Evolutionary conservation across 805 yeast genomes (phyloP).

Genomic region (Saccharomycopsis guyanensis): DNA sequence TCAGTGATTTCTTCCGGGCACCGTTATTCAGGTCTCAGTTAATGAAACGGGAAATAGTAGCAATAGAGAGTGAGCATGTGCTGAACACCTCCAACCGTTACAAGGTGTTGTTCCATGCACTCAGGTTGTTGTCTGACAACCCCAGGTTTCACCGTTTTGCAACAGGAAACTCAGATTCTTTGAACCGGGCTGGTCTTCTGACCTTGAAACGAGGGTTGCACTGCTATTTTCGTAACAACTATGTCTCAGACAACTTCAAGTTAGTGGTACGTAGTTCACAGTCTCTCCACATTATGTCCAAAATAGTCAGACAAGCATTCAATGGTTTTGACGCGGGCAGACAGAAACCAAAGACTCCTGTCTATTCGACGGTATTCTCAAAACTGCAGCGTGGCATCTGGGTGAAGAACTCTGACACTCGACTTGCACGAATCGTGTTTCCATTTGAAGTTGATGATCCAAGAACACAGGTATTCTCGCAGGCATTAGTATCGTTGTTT

Average conservation of each 20-base stretch:
- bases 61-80: constrained; percentile 61
- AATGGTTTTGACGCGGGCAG: constrained; percentile 24
- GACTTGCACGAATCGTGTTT: not conserved
- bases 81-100: constrained; percentile 38
- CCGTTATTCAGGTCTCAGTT: constrained; percentile 42
- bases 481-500: constrained; percentile 23
- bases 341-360: too few species aligned
- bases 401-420: not conserved
- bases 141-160: constrained; percentile 51
- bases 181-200: constrained; percentile 30
- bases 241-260: constrained; percentile 42
- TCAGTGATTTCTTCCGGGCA: constrained; percentile 41
- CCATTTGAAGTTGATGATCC: constrained; percentile 22
- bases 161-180: constrained; percentile 54
- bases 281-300: constrained; percentile 49
- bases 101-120: constrained; percentile 52
- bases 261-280: constrained; percentile 61
- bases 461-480: constrained; percentile 41
- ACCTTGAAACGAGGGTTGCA: constrained; percentile 32
- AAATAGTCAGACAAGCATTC: constrained; percentile 40
- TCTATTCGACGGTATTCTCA: too few species aligned
- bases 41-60: constrained; percentile 45
- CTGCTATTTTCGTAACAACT: constrained; percentile 36
- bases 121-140: constrained; percentile 38
- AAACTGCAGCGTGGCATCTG: not conserved